Conservation (phyloP, 2,329 filamentous ascomycete species). For the Apiospora hydei region DNA sequence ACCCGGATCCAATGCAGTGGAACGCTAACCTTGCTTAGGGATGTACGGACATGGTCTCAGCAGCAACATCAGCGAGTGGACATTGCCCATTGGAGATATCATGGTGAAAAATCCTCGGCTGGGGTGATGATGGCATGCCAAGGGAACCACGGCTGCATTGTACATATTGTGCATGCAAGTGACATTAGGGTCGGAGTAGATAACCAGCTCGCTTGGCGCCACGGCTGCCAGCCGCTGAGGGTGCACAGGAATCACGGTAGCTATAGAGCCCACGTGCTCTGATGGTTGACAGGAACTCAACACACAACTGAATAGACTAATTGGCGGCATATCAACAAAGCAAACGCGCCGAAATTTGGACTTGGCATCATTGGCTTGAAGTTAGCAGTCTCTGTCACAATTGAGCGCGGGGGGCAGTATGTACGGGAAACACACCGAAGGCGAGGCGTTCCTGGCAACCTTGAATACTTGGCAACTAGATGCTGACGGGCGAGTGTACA, state of each 20-base stretch:
- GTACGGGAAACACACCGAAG: background rate
- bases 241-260: slow-evolving; percentile 8
- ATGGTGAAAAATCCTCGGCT: background rate
- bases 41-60: background rate
- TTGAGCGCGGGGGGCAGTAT: background rate
- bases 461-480: background rate
- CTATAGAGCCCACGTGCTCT: slow-evolving; percentile 1
- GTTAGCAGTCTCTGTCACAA: background rate
- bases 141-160: slow-evolving; percentile 5
- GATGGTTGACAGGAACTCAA: background rate
- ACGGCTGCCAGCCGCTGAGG: background rate
- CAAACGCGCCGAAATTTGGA: slow-evolving; percentile 10
- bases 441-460: background rate
- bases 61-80: background rate
- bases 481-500: background rate
- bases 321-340: background rate
- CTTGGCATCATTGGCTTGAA: slow-evolving; percentile 6
- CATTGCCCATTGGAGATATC: background rate
- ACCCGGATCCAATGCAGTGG: slow-evolving; percentile 5
- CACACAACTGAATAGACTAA: background rate
- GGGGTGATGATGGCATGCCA: slow-evolving; percentile 17
- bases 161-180: background rate
- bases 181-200: background rate
- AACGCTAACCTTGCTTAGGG: slow-evolving; percentile 1
- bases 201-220: background rate